Base-by-base conservation (phyloP, 805 yeast species). In the Schizosaccharomyces lindneri region DNA sequence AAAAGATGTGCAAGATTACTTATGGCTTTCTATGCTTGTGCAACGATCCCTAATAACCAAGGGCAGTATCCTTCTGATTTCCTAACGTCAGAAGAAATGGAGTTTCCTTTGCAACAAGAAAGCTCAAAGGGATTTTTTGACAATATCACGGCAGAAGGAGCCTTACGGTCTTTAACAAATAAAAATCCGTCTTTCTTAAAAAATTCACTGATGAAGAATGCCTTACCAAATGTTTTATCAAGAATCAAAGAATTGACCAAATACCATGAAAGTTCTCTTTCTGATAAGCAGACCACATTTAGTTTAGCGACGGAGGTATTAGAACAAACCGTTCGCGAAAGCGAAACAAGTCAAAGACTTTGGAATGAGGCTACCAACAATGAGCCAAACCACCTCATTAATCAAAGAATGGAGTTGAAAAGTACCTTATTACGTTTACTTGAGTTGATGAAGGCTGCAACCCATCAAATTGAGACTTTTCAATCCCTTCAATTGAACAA, bases 211-310 rank as follows among this genome's bases (percentile, higher is more conserved):
- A 57, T 36, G 46, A 36, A 57, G 15, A 72, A 73, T 63, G 72
- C 80, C 70, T 75, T 68, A 4, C 72, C 72, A 2, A 63, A 66
- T n/a, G 66, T 74, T 63, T 68, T 70, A 15, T 72, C 70, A n/a
- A 64, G 65, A 29, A 65, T 73, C n/a, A 71, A 68, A 41, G 73
- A 70, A 19, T 66, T 74, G 36, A 76, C 77, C 2, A 64, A 64
- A 51, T 76, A 80, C 27, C 85, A 82, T 68, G 82, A 80, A 60
- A 69, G 69, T 7, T 83, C 81, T 64, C 69, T 85, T 59, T 73
- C 72, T 36, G 76, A 75, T 59, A 81, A 82, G 69, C 80, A 79
- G 36, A 21, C n/a, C 9, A 29, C 31, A 3, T 51, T 19, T 17
- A 29, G n/a, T 51, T 29, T 21, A n/a, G 57, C 57, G n/a, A 29